Conservation (phyloP, 345 rosid genomes). For the Anastatica hierochuntica region DNA sequence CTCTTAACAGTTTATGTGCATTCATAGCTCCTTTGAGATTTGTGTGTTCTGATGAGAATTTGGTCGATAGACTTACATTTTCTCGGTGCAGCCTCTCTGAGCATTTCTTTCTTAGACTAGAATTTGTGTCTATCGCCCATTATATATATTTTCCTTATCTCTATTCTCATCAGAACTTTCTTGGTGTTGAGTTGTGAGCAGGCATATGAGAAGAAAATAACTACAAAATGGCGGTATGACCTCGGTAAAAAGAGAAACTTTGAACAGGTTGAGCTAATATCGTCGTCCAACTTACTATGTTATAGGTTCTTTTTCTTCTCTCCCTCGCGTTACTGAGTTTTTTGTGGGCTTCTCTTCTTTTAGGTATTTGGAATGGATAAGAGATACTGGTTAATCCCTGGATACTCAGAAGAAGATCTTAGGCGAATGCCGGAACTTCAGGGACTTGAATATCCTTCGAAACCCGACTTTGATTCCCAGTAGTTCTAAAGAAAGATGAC, state of each 20-base stretch:
- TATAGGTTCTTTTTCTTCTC: no score
- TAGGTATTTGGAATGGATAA: conserved; percentile 92
- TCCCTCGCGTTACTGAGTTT: no score
- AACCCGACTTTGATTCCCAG: conserved; percentile 74
- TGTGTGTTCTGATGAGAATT: neutral
- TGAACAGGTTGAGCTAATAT: conserved; percentile 47
- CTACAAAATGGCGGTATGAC: conserved; percentile 88
- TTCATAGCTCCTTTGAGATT: neutral
- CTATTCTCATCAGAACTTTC: conserved; percentile 4
- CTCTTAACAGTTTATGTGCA: neutral
- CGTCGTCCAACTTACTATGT: no score
- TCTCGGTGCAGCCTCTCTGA: neutral
- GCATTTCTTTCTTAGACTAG: no score
- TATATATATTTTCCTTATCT: no score
- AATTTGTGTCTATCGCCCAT: no score
- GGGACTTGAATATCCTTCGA: conserved; percentile 91
- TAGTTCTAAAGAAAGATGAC: conserved; percentile 18
- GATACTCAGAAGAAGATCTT: conserved; percentile 77
- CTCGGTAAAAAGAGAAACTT: conserved; percentile 85
- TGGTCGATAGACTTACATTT: neutral
- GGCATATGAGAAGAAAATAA: conserved; percentile 97
- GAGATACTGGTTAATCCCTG: conserved; percentile 72
- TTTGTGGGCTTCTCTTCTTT: neutral
- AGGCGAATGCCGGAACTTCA: conserved; percentile 82
- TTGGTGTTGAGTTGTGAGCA: conserved; percentile 23